phyloP scores from a whole-genome alignment of 768 basidiomycete genomes.

The Guyanaporus albipodus region DNA sequence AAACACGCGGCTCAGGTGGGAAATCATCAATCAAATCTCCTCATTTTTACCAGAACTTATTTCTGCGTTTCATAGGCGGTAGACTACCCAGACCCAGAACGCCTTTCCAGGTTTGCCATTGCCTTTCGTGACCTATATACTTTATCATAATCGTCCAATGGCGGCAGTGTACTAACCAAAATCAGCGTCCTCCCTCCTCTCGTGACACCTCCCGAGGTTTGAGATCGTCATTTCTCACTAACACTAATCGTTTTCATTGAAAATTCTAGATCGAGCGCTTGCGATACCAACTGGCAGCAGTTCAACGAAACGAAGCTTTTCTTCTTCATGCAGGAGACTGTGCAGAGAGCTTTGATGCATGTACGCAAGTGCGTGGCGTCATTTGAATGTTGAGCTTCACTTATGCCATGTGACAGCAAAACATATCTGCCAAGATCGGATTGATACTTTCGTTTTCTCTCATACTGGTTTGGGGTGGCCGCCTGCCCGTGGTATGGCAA shows the following conservation, averaged over 20 bases:
- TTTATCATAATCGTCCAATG: not conserved
- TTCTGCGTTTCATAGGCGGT: constrained; percentile 48
- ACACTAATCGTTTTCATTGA: constrained; percentile 23
- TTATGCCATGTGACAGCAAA: constrained; percentile 50
- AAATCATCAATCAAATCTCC: not conserved
- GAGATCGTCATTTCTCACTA: constrained; percentile 12
- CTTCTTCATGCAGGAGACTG: constrained; percentile 97
- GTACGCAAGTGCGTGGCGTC: constrained; percentile 62
- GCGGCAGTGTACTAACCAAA: constrained; percentile 73
- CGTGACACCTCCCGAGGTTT: constrained; percentile 89
- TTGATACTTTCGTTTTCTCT: constrained; percentile 93
- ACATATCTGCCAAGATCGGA: constrained; percentile 83
- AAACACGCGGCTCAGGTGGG: constrained; percentile 74
- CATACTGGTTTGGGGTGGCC: constrained; percentile 90
- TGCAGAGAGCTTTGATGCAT: constrained; percentile 92
- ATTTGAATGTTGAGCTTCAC: constrained; percentile 1
- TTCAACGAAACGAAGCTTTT: constrained; percentile 86
- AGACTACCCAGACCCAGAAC: constrained; percentile 59
- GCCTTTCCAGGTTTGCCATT: constrained; percentile 50
- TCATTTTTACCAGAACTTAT: not conserved
- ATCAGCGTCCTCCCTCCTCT: constrained; percentile 79
- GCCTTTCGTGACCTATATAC: not conserved
- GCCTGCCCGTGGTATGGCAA: constrained; percentile 78
- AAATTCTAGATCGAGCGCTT: constrained; percentile 70
- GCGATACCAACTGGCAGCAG: constrained; percentile 71